Evolutionary conservation across 352 stramenopile species (phyloP).

Genomic region (Phytophthora hybrid): DNA sequence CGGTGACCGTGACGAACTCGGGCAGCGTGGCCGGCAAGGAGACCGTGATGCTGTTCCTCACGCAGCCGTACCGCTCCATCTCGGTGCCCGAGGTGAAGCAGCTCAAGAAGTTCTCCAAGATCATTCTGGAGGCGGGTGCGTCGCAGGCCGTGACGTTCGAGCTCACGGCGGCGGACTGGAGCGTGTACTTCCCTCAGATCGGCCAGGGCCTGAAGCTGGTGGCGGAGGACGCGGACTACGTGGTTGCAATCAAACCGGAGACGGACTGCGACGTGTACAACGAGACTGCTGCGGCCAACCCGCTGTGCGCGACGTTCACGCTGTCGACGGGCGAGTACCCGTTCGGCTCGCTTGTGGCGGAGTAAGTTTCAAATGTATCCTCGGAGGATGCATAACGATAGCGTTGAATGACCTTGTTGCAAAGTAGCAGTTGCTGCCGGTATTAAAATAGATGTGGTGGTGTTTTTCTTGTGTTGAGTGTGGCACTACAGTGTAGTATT

Average conservation of each 20-base stretch:
- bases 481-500: too few species aligned
- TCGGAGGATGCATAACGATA: too few species aligned
- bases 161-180: conserved; percentile 38
- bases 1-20: conserved; percentile 44
- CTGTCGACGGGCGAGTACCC: conserved; percentile 27
- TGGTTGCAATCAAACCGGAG: conserved; percentile 47
- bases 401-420: too few species aligned
- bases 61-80: conserved; percentile 60
- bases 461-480: too few species aligned
- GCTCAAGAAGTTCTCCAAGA: conserved; percentile 81
- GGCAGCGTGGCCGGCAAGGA: conserved; percentile 66
- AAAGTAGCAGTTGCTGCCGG: neutral
- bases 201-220: conserved; percentile 42
- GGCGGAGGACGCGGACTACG: conserved; percentile 47
- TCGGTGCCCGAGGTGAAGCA: conserved; percentile 80
- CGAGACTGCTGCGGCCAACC: conserved; percentile 26
- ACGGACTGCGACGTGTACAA: conserved; percentile 37
- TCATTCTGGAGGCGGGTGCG: neutral
- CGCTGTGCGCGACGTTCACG: conserved; percentile 28
- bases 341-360: conserved; percentile 19
- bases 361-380: too few species aligned
- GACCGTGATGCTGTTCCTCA: conserved; percentile 79
- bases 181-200: conserved; percentile 54
- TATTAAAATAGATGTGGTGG: too few species aligned
- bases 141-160: conserved; percentile 25